These are phyloP conservation scores for Starmerella tilneyi DNA, from an alignment of 805 yeast species.

Conservation along the genomic window DNA sequence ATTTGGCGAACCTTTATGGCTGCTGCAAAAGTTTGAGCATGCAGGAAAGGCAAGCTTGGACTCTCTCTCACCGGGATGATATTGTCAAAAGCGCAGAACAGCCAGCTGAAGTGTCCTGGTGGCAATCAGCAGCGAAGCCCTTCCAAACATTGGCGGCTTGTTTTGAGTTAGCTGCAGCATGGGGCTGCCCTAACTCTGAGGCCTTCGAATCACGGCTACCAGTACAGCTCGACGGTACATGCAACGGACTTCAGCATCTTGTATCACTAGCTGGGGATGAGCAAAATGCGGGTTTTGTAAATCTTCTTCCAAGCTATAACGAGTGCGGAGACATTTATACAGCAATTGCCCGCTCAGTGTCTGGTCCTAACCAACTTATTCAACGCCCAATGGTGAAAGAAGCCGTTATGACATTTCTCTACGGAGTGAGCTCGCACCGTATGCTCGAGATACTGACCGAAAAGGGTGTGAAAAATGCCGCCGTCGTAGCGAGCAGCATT, in stretches of 20 bases:
- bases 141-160: conserved; percentile 48
- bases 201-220: conserved; percentile 38
- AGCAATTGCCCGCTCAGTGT: conserved; percentile 33
- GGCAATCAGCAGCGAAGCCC: conserved; percentile 44
- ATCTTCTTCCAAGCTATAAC: conserved; percentile 41
- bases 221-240: conserved; percentile 49
- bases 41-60: conserved; percentile 36
- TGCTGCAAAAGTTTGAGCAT: conserved; percentile 39
- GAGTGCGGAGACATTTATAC: conserved; percentile 42
- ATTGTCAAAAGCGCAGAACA: conserved; percentile 36
- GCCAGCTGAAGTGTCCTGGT: conserved; percentile 39
- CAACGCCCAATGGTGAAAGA: conserved; percentile 71
- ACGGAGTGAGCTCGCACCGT: conserved; percentile 65
- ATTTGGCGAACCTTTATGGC: conserved; percentile 45
- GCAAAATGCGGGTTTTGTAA: conserved; percentile 45
- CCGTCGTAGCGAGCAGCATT: neutral
- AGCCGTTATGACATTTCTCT: conserved; percentile 89
- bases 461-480: neutral
- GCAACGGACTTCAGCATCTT: conserved; percentile 50
- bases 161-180: conserved; percentile 40
- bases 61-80: conserved; percentile 34
- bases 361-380: conserved; percentile 20
- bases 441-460: neutral
- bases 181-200: conserved; percentile 35
- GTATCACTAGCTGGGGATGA: conserved; percentile 49